Conservation (phyloP, 257 asterid species). For the Solanum clarkiae region DNA sequence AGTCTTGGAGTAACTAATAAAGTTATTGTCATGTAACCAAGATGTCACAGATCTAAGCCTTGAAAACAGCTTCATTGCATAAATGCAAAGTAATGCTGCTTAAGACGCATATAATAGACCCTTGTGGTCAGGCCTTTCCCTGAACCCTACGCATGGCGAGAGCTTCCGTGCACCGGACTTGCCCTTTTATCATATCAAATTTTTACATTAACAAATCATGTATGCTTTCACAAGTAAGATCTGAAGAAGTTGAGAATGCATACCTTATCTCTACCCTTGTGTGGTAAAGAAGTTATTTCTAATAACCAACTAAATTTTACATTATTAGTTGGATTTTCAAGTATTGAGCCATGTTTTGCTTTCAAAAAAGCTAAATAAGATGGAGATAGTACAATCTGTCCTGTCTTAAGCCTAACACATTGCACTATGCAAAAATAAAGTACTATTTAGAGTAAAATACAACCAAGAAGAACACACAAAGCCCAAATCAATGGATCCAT, state of each 20-base stretch:
- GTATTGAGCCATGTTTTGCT: background rate
- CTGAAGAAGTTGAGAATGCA: background rate
- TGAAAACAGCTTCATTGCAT: no score
- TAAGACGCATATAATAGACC: no score
- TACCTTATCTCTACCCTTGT: rapidly evolving
- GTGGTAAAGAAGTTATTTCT: background rate
- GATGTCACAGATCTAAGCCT: no score
- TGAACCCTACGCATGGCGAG: no score
- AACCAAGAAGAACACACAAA: background rate
- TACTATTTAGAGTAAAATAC: background rate
- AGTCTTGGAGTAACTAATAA: no score
- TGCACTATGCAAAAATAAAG: background rate
- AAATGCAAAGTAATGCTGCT: no score
- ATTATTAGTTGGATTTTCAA: background rate
- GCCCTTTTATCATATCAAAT: no score
- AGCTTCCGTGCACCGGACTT: no score
- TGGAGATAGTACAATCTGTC: background rate
- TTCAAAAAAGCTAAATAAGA: background rate
- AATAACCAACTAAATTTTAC: background rate
- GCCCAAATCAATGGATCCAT: background rate
- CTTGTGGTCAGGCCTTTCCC: no score
- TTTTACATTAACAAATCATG: background rate
- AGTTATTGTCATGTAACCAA: no score
- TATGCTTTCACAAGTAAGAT: background rate
- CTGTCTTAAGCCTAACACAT: background rate